These are phyloP conservation scores for Arachis monticola DNA, from an alignment of 331 rosid species.

Conservation along the genomic window DNA sequence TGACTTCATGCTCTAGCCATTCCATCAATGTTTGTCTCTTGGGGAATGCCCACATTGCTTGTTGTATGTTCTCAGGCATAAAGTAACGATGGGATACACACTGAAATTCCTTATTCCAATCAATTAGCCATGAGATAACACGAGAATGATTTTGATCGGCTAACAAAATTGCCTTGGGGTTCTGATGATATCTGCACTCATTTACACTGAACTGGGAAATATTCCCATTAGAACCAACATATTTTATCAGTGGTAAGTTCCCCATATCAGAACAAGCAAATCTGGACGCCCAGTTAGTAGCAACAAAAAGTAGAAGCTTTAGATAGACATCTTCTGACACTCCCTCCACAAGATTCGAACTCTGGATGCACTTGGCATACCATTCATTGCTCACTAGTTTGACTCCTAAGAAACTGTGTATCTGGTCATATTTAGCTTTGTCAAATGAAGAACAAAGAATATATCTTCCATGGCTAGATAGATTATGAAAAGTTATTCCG, in stretches of 20 bases:
- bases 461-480: conserved; percentile 64
- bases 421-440: conserved; percentile 39
- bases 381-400: conserved; percentile 55
- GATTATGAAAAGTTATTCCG: conserved; percentile 48
- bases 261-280: conserved; percentile 43
- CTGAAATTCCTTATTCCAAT: conserved; percentile 56
- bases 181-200: background rate
- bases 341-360: conserved; percentile 56
- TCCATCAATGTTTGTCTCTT: conserved; percentile 35
- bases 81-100: conserved; percentile 37
- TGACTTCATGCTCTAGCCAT: conserved; percentile 44
- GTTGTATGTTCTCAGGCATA: conserved; percentile 51
- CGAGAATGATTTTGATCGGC: conserved; percentile 22
- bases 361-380: conserved; percentile 78
- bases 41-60: conserved; percentile 34
- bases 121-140: conserved; percentile 64
- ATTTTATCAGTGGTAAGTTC: conserved; percentile 52
- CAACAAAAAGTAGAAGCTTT: conserved; percentile 59
- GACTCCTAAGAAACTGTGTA: conserved; percentile 62
- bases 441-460: conserved; percentile 67
- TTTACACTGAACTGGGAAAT: conserved; percentile 46
- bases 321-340: conserved; percentile 63
- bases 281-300: conserved; percentile 50
- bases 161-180: conserved; percentile 39
- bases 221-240: conserved; percentile 46